A percentile compares a stretch with the other conserved stretches of the same genome.
phyloP scores from a whole-genome alignment of 208 protist genomes.

The Acanthamoeba sp. region DNA sequence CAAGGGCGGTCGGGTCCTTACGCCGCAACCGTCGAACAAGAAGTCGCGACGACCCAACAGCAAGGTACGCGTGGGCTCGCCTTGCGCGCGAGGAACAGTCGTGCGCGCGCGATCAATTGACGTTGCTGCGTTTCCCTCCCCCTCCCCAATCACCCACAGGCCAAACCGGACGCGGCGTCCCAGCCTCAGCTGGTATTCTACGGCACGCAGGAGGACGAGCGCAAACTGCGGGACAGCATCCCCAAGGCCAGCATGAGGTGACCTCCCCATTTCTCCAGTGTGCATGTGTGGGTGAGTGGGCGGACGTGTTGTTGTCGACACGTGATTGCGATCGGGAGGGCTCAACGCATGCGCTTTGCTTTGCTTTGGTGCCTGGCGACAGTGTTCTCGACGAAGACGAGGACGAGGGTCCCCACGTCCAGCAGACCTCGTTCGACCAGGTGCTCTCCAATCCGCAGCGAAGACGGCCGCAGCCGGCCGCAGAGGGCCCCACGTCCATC shows the following conservation, averaged over 20 bases:
- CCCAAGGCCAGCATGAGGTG: constrained; percentile 41
- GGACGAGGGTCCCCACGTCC: background rate
- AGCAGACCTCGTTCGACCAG: constrained; percentile 4
- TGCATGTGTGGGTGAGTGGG: no score
- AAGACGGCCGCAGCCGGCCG: background rate
- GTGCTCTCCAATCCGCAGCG: background rate
- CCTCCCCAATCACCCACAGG: no score
- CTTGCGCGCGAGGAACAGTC: no score
- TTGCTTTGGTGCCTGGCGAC: no score
- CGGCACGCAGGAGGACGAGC: background rate
- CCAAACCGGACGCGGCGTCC: background rate
- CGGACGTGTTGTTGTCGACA: no score
- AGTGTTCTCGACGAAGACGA: constrained; percentile 28
- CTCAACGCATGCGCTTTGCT: background rate
- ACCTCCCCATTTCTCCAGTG: background rate
- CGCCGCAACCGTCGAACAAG: background rate
- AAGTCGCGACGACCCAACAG: background rate
- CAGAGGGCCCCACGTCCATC: constrained; percentile 25
- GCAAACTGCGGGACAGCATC: constrained; percentile 28
- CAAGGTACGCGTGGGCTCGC: background rate
- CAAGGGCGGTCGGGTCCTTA: background rate
- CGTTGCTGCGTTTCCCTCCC: no score
- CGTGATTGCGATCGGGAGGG: background rate
- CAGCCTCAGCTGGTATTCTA: background rate
- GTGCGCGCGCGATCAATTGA: no score